Conservation (phyloP, 75 land plant genomes). For the Pinus tabuliformis region DNA sequence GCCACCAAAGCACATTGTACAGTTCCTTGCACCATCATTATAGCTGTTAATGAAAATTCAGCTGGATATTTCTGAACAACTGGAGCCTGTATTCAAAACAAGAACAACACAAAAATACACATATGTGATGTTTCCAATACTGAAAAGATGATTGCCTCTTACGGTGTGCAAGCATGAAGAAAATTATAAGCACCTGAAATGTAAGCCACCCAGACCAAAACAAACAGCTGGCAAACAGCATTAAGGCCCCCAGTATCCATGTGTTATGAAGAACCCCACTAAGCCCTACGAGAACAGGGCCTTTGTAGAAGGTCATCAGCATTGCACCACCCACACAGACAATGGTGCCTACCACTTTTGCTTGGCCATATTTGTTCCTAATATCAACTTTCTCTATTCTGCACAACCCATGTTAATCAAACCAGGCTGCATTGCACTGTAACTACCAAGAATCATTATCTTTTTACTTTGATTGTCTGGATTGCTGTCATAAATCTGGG, state of each 20-base stretch:
- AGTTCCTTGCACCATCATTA: constrained; percentile 4
- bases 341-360: background rate
- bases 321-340: constrained; percentile 1
- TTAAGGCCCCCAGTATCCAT: background rate
- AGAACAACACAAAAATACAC: too few species aligned
- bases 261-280: background rate
- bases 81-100: background rate
- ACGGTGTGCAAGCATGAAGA: background rate
- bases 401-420: background rate
- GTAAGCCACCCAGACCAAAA: constrained; percentile 9
- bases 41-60: constrained; percentile 6
- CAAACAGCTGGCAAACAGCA: background rate
- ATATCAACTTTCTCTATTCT: background rate
- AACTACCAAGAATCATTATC: too few species aligned
- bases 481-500: too few species aligned
- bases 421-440: too few species aligned
- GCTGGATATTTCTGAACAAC: constrained; percentile 11
- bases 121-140: background rate
- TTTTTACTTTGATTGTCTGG: too few species aligned
- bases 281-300: background rate
- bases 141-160: background rate
- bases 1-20: constrained; percentile 1
- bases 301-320: constrained; percentile 1
- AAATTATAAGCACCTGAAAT: background rate
- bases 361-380: background rate